phyloP scores from a whole-genome alignment of 441 rosid species.

The Capsella rubella region DNA sequence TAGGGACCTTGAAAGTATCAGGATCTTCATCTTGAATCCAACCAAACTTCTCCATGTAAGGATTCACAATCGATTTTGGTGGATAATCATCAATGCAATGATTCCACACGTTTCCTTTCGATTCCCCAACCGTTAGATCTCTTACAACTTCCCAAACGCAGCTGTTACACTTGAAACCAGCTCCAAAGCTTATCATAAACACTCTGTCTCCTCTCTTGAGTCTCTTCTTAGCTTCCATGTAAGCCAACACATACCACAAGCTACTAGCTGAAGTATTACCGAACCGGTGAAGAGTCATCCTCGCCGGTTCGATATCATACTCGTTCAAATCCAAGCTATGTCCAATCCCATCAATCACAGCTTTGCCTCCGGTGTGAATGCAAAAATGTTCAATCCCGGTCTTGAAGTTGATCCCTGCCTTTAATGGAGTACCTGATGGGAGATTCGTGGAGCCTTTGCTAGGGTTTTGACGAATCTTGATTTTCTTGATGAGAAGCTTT shows the following conservation, averaged over 20 bases:
- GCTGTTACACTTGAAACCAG: constrained; percentile 97
- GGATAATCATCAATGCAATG: constrained; percentile 76
- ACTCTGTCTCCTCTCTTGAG: constrained; percentile 81
- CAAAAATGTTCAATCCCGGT: constrained; percentile 89
- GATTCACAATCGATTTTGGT: constrained; percentile 61
- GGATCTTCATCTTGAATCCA: constrained; percentile 84
- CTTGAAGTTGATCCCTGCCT: constrained; percentile 64
- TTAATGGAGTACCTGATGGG: constrained; percentile 31
- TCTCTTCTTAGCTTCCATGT: constrained; percentile 92
- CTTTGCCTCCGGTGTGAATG: constrained; percentile 95
- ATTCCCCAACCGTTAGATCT: constrained; percentile 53
- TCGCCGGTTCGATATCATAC: constrained; percentile 83
- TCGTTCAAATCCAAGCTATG: constrained; percentile 62
- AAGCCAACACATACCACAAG: constrained; percentile 90
- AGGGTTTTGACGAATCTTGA: constrained; percentile 45
- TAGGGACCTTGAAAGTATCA: constrained; percentile 56
- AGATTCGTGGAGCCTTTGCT: constrained; percentile 33
- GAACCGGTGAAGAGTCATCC: constrained; percentile 86
- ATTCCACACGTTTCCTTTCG: constrained; percentile 68
- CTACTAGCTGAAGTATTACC: constrained; percentile 95
- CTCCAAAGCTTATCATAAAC: constrained; percentile 93
- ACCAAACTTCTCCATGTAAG: constrained; percentile 81
- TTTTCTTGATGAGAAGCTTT: constrained; percentile 41
- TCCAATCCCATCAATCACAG: constrained; percentile 86
- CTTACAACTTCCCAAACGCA: constrained; percentile 92